A percentile compares a stretch with the other conserved stretches of the same genome.
These are phyloP conservation scores for Penicillium alfredii DNA, from an alignment of 495 filamentous ascomycete genomes.

Conservation along the genomic window DNA sequence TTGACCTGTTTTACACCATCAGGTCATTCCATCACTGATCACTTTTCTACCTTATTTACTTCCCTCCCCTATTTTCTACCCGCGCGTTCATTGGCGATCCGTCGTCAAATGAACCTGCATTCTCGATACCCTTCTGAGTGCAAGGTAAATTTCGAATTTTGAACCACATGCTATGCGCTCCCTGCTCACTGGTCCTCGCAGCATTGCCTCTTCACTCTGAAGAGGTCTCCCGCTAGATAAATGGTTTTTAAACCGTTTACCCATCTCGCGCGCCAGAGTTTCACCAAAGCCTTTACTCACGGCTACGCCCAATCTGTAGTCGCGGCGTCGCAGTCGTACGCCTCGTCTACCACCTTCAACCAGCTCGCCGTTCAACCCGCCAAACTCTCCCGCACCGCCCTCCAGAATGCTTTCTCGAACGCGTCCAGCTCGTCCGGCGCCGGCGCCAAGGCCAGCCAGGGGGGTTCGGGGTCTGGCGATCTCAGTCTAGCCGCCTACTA, in stretches of 20 bases:
- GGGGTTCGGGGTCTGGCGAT: conserved; percentile 40
- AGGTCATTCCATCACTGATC: not conserved
- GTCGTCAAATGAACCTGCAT: conserved; percentile 67
- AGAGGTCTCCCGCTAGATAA: conserved; percentile 56
- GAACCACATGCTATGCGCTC: too few relatives aligned
- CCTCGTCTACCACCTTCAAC: conserved; percentile 61
- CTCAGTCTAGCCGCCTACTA: conserved; percentile 77
- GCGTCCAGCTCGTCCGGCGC: conserved; percentile 41
- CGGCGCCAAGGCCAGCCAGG: conserved; percentile 42
- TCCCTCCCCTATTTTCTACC: conserved; percentile 9
- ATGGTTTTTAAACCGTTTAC: conserved; percentile 79
- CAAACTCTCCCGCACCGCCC: conserved; percentile 57
- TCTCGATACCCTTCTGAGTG: conserved; percentile 38
- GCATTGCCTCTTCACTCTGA: conserved; percentile 46
- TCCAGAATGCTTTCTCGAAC: conserved; percentile 70
- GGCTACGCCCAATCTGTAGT: conserved; percentile 97
- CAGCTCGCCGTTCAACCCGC: conserved; percentile 45
- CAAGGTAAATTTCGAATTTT: too few relatives aligned
- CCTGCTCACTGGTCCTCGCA: conserved; percentile 8
- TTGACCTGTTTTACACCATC: not conserved
- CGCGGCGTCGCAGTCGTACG: conserved; percentile 84
- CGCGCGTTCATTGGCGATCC: conserved; percentile 56
- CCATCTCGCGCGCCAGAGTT: conserved; percentile 94
- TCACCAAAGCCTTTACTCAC: conserved; percentile 92
- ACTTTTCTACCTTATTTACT: conserved; percentile 2